Base-by-base conservation (phyloP, 371 early-diverging fungal genomes). In the Entomophthora muscae region DNA sequence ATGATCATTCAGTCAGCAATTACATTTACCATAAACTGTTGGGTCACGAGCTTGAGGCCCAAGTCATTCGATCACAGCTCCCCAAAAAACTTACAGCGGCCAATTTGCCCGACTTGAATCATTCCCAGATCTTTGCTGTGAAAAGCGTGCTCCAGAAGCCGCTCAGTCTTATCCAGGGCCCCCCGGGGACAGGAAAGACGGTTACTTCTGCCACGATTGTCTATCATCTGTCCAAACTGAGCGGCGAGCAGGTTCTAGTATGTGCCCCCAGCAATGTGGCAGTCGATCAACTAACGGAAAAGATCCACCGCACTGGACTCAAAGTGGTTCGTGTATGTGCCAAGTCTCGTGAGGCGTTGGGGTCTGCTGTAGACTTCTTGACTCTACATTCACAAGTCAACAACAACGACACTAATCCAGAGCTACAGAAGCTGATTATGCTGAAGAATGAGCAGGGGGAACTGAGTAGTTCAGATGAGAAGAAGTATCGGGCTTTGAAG, bases 211-310 rank as follows among this genome's bases (percentile, higher is more conserved):
- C 98, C 1, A 91, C 95, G 1, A 82, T 99, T 67, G 98, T 98
- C 12, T 98, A 98, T 70, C 97, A 98, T 70, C 76, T 98, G 21
- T 90, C 93, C 61, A 89, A 90, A 70, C 84, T 88, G 78, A 88
- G 85, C 69, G 77, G 82, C 52, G 95, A 93, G 7, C 95, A 92
- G 75, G 87, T 99, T 5, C 75, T 99, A 52, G 97, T 99, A 1
- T 93, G 93, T 69, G 98, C 99, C 0, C 98, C 99, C n/a, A 88
- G 89, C 69, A 99, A 99, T 71, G 98, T 98, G 0, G 99, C 99
- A 32, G 98, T 98, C 1, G 99, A 99, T 75, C 96, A 99, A 73
- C 73, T 99, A 51, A 88, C 98, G 0, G 90, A 92, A 66, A 95
- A 95, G 72, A 92, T 99, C 64, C 91, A 96, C 72, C 83, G 82